phyloP scores from a whole-genome alignment of 768 basidiomycete species.

The Trametes punicea region DNA sequence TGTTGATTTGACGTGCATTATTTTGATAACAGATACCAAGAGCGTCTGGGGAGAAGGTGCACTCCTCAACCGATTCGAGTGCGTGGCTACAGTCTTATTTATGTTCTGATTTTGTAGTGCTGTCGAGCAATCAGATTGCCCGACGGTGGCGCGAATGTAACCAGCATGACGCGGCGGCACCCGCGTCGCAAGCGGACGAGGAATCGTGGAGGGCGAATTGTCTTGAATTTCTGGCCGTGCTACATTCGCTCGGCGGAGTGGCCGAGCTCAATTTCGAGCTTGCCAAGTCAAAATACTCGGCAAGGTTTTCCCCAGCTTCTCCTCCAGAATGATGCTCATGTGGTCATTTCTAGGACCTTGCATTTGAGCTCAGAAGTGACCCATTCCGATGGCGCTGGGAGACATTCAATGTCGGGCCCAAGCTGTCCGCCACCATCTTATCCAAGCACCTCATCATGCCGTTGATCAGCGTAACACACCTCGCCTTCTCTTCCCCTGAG shows the following conservation, averaged over 20 bases:
- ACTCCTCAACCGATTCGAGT: background rate
- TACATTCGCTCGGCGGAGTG: slow-evolving; percentile 63
- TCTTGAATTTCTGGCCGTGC: slow-evolving; percentile 52
- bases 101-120: background rate
- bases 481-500: slow-evolving; percentile 63
- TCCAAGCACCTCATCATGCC: slow-evolving; percentile 79
- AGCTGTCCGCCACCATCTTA: slow-evolving; percentile 64
- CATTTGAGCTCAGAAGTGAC: slow-evolving; percentile 56
- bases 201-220: slow-evolving; percentile 57
- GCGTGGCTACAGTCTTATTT: background rate
- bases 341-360: slow-evolving; percentile 51
- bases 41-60: slow-evolving; percentile 73
- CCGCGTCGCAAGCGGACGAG: slow-evolving; percentile 42
- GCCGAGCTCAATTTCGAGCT: slow-evolving; percentile 55
- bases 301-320: slow-evolving; percentile 32
- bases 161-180: slow-evolving; percentile 26
- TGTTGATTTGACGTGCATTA: slow-evolving; percentile 53
- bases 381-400: slow-evolving; percentile 81
- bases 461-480: slow-evolving; percentile 65
- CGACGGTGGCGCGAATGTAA: slow-evolving; percentile 72
- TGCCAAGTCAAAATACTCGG: slow-evolving; percentile 58
- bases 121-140: slow-evolving; percentile 46
- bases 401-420: slow-evolving; percentile 59
- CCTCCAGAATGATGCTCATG: slow-evolving; percentile 16
- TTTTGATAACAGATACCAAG: slow-evolving; percentile 74